These are phyloP conservation scores for Arachis stenosperma DNA, from an alignment of 306 rosid genomes.

Conservation along the genomic window DNA sequence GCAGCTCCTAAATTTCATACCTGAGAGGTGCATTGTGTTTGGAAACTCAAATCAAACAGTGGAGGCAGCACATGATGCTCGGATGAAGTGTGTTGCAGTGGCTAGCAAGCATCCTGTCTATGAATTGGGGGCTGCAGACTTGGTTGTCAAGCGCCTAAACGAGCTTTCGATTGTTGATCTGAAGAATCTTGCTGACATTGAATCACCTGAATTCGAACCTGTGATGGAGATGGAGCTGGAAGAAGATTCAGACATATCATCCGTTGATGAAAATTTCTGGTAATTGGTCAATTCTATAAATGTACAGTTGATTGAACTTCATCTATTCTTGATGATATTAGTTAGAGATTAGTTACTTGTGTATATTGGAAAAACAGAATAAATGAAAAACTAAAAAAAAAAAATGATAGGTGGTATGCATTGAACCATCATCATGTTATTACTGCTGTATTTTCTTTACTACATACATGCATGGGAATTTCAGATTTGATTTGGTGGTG, in stretches of 20 bases:
- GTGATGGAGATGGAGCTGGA: slow-evolving; percentile 80
- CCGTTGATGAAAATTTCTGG: slow-evolving; percentile 79
- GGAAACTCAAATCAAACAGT: slow-evolving; percentile 93
- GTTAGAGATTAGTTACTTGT: slow-evolving; percentile 64
- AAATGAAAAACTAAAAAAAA: slow-evolving; percentile 10
- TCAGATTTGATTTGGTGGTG: slow-evolving; percentile 24
- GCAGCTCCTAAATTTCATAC: slow-evolving; percentile 83
- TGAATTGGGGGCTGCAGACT: slow-evolving; percentile 91
- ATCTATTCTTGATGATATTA: slow-evolving; percentile 68
- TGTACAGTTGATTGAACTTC: slow-evolving; percentile 69
- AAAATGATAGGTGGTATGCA: slow-evolving; percentile 54
- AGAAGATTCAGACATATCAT: slow-evolving; percentile 45
- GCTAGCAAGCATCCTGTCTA: slow-evolving; percentile 98
- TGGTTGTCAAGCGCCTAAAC: slow-evolving; percentile 80
- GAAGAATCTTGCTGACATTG: slow-evolving; percentile 85
- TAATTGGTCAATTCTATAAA: slow-evolving; percentile 71
- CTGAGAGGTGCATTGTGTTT: slow-evolving; percentile 95
- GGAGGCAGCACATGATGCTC: slow-evolving; percentile 95
- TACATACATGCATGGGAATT: slow-evolving; percentile 37
- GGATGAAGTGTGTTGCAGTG: slow-evolving; percentile 97
- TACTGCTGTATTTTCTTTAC: slow-evolving; percentile 52
- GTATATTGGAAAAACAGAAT: slow-evolving; percentile 53
- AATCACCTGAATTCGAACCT: slow-evolving; percentile 69
- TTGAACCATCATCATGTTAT: slow-evolving; percentile 57
- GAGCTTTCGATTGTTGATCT: slow-evolving; percentile 91